Base-by-base conservation (phyloP, 1,284 basidiomycete species). In the Agroathelia rolfsii region DNA sequence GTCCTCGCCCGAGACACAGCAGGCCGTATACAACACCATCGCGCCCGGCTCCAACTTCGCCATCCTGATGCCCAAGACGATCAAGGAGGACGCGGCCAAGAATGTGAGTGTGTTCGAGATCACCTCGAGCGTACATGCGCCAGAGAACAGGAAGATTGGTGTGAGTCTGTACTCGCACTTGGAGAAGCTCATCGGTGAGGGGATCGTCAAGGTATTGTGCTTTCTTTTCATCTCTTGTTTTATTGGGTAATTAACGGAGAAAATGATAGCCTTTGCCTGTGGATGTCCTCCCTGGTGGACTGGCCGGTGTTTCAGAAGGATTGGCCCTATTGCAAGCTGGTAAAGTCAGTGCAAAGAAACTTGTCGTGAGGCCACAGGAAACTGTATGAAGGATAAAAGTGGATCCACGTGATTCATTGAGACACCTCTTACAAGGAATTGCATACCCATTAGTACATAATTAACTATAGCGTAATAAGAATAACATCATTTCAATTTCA, bases 281-380 rank as follows among this genome's bases (percentile, higher is more conserved):
- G 0, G 48, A 54, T 39, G 34, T 53, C 7, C 32, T 55, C 10
- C 46, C 50, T 0, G 41, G 40, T 17, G 55, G 55, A 4, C 32
- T 57, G 6, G 40, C 40, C 2, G 50, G 49, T 6, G 46, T 57
- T 10, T 38, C 35, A 3, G 46, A 42, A 3, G 53, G 48, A 1
- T 41, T 55, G 5, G 41, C 45, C 24, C 39, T 41, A 13, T 20
- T 57, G 23, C 36, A 41, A 30, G 36, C 35, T 6, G 36, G 39
- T 16, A 33, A 47, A 35, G 51, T 57, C 22, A 50, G 47, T 28
- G 53, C 44, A 1, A 27, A 24, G 24, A 57, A 57, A 36, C 40
- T 55, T 2, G 45, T 55, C 19, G 51, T 41, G 1, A 46, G 31
- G 16, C 54, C 53, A 10, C 43, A 44, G 19, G 50, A 56, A 39